Conservation (phyloP, 768 basidiomycete species). For the Lentinula boryana region DNA sequence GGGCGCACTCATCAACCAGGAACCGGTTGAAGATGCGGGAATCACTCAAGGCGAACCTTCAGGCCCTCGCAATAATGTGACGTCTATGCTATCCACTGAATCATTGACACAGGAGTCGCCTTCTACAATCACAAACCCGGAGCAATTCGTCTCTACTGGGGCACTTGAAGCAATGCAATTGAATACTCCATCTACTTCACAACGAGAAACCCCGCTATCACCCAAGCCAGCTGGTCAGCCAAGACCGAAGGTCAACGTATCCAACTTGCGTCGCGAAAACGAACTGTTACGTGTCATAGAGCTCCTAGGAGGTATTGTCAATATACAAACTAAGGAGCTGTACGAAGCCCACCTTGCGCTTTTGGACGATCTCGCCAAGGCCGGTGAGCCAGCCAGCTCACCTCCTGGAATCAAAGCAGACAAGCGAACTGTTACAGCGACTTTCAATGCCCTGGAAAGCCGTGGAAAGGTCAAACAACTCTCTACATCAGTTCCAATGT, state of each 20-base stretch:
- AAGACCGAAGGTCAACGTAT: conserved; percentile 55
- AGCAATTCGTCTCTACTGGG: neutral
- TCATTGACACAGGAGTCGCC: neutral
- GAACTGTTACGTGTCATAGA: conserved; percentile 68
- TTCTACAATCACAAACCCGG: too few relatives aligned
- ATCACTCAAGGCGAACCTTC: neutral
- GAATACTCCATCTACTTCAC: too few relatives aligned
- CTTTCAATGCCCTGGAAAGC: conserved; percentile 55
- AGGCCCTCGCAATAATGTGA: neutral
- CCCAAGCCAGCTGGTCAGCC: neutral
- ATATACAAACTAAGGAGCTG: conserved; percentile 63
- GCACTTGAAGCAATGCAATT: neutral
- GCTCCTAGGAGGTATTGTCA: conserved; percentile 59
- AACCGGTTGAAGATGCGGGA: neutral
- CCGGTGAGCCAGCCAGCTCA: conserved; percentile 66
- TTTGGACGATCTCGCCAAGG: conserved; percentile 48
- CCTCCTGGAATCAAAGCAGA: conserved; percentile 65
- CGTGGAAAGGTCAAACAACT: conserved; percentile 67
- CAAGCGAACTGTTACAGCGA: conserved; percentile 60
- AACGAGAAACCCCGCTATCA: neutral
- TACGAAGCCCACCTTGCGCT: conserved; percentile 60
- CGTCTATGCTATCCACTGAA: neutral
- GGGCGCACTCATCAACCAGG: neutral
- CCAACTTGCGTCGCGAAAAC: conserved; percentile 74
- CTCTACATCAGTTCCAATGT: conserved; percentile 54